phyloP scores from a whole-genome alignment of 2,329 filamentous ascomycete species.

The Aspergillus clavatus region DNA sequence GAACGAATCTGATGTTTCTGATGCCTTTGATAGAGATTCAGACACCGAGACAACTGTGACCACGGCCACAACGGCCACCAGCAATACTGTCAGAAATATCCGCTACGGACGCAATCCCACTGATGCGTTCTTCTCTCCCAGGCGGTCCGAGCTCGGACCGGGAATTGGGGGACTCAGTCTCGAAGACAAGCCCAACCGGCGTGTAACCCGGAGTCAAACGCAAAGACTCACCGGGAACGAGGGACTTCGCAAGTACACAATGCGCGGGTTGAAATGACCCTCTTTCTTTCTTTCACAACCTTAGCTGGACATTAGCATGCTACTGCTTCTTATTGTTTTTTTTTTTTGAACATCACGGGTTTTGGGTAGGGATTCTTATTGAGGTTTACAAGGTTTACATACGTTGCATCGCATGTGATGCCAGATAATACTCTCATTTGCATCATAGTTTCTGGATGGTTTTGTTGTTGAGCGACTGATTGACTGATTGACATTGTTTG shows the following conservation, averaged over 20 bases:
- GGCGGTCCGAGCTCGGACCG: constrained; percentile 29
- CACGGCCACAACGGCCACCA: constrained; percentile 28
- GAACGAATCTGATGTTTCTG: constrained; percentile 29
- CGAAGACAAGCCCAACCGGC: constrained; percentile 30
- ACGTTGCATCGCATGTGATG: too few species aligned
- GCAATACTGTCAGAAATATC: constrained; percentile 33
- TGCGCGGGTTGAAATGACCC: constrained; percentile 14
- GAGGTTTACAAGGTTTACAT: background rate
- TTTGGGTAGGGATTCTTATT: background rate
- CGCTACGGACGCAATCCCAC: constrained; percentile 27
- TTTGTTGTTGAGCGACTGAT: background rate
- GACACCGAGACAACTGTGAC: constrained; percentile 36
- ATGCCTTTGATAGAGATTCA: constrained; percentile 31
- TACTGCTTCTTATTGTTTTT: background rate
- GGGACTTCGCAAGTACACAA: constrained; percentile 11
- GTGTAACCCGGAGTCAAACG: constrained; percentile 34
- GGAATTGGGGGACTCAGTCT: constrained; percentile 32
- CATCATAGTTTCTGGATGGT: too few species aligned
- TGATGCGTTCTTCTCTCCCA: constrained; percentile 25
- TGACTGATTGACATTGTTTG: background rate
- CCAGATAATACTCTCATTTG: background rate
- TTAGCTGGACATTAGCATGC: background rate
- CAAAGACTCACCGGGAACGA: constrained; percentile 18
- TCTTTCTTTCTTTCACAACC: background rate
- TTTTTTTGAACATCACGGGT: background rate